Conservation (phyloP, 306 rosid species). For the Vicia villosa region DNA sequence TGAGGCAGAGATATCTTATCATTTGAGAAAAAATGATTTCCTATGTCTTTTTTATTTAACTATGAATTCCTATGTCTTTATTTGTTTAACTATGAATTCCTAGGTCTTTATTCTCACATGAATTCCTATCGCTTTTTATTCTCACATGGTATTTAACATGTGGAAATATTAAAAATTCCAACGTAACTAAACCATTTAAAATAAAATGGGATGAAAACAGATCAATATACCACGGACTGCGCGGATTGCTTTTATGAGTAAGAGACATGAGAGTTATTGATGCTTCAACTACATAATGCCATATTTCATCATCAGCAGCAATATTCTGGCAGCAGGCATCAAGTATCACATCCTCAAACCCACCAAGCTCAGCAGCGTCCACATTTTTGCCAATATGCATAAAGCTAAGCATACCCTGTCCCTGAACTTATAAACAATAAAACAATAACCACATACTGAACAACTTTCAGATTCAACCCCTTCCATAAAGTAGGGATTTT, state of each 20-base stretch:
- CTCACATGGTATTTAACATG: conserved; percentile 18
- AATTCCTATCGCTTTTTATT: no score
- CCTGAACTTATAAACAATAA: conserved; percentile 50
- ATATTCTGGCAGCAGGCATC: conserved; percentile 98
- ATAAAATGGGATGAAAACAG: conserved; percentile 26
- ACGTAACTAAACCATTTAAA: conserved; percentile 7
- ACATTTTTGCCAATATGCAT: conserved; percentile 70
- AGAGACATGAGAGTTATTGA: conserved; percentile 67
- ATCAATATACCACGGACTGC: conserved; percentile 72
- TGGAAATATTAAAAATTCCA: background rate
- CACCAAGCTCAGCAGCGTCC: conserved; percentile 59
- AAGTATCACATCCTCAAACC: conserved; percentile 76
- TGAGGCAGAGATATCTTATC: no score
- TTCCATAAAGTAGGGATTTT: conserved; percentile 4
- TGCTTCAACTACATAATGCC: conserved; percentile 79
- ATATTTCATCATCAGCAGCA: conserved; percentile 76
- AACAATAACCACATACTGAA: background rate
- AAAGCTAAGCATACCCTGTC: conserved; percentile 79
- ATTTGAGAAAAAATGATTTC: no score
- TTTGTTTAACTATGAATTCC: no score
- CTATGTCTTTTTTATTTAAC: no score
- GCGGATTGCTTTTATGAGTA: conserved; percentile 77
- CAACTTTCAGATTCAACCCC: conserved; percentile 13
- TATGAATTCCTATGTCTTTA: no score
- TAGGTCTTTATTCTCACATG: no score